Conservation (phyloP, 805 yeast species). For the Pichia deserticola region DNA sequence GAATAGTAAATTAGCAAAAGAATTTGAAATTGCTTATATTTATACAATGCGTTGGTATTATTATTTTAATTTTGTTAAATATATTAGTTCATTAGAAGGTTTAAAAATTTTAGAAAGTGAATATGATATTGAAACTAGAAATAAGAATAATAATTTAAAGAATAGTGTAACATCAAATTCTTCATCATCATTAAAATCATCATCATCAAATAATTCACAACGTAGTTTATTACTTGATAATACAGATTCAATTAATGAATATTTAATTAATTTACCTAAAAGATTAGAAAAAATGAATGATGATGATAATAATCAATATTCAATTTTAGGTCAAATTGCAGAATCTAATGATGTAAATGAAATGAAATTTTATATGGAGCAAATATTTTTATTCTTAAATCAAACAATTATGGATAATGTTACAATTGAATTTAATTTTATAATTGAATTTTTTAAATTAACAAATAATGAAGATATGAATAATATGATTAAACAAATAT, state of each 20-base stretch:
- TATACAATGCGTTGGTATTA: conserved; percentile 95
- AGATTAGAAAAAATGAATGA: conserved; percentile 46
- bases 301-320: conserved; percentile 47
- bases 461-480: conserved; percentile 35
- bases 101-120: conserved; percentile 39
- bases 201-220: background rate
- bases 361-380: conserved; percentile 63
- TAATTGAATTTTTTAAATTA: conserved; percentile 60
- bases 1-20: conserved; percentile 58
- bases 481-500: conserved; percentile 40
- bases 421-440: conserved; percentile 66
- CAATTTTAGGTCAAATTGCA: conserved; percentile 77
- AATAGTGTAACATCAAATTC: background rate
- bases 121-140: background rate
- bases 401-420: conserved; percentile 70
- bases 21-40: conserved; percentile 71
- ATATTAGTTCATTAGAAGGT: conserved; percentile 63
- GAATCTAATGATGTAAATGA: conserved; percentile 48
- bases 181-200: too few relatives aligned
- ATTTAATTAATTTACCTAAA: conserved; percentile 46
- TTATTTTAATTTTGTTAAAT: conserved; percentile 66
- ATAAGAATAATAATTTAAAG: background rate
- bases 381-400: conserved; percentile 64
- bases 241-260: conserved; percentile 39
- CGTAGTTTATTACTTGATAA: conserved; percentile 3